Evolutionary conservation across 2,329 filamentous ascomycete species (phyloP).

Genomic region (Pestalotiopsis sp.): DNA sequence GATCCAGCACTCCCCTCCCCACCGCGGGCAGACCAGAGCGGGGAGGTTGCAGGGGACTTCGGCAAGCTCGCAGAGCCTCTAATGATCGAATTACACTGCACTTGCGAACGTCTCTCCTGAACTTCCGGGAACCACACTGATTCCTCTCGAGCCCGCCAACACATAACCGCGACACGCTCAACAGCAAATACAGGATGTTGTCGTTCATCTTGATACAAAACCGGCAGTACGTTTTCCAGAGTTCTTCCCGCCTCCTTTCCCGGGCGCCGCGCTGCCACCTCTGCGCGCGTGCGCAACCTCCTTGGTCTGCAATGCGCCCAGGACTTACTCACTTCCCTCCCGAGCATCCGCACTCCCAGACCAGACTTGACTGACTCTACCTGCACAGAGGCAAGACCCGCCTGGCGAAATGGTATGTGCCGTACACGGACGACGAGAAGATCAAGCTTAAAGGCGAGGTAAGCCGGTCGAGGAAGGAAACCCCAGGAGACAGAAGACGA

Average conservation of each 20-base stretch:
- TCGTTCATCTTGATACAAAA: slow-evolving; percentile 47
- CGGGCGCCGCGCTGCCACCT: too few species aligned
- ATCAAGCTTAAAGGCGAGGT: slow-evolving; percentile 98
- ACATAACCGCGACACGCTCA: not conserved
- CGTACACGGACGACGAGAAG: slow-evolving; percentile 98
- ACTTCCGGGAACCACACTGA: too few species aligned
- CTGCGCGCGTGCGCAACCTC: not conserved
- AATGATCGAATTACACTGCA: too few species aligned
- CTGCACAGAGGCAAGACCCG: slow-evolving; percentile 86
- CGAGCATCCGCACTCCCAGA: not conserved
- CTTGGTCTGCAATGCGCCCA: not conserved
- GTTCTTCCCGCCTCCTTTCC: not conserved
- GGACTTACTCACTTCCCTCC: not conserved
- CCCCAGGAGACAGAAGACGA: not conserved
- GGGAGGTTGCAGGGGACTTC: not conserved
- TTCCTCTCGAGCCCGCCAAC: not conserved
- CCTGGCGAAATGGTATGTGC: slow-evolving; percentile 98
- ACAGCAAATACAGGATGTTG: slow-evolving; percentile 32
- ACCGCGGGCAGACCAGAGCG: too few species aligned
- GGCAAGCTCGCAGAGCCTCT: not conserved
- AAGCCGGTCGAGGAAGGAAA: slow-evolving; percentile 24
- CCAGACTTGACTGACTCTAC: not conserved
- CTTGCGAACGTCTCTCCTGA: too few species aligned
- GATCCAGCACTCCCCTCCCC: too few species aligned
- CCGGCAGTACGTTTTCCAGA: slow-evolving; percentile 36